Base-by-base conservation (phyloP, 768 basidiomycete genomes). In the Mycena galericulata region DNA sequence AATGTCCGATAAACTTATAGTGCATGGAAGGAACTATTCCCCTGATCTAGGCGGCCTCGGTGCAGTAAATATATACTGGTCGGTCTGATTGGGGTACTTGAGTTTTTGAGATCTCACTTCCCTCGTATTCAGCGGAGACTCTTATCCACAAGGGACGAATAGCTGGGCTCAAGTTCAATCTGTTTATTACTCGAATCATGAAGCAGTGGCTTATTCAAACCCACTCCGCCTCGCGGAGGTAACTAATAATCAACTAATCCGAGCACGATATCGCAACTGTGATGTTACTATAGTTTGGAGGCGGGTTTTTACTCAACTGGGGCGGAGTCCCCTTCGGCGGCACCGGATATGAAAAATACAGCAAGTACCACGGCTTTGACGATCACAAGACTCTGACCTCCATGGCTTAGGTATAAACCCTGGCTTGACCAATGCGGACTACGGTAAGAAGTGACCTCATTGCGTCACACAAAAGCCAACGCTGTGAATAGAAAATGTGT, bases 191-290 rank as follows among this genome's bases (percentile, higher is more conserved):
- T 84, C 84, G 14, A 77, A 77, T 29, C 85, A 86, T 62, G 70
- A 80, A 57, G 80, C 80, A 2, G 81, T 79, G 17, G 85, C 84
- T 12, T 83, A 80, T 6, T 84, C 73, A 50, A 82, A 84, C 68
- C 86, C 85, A n/a, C 80, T 86, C 32, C 86, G 86, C 71, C 79
- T 86, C 17, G 85, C 85, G 24, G 86, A 86, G 76, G 85, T 85
- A 50, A 65, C n/a, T n/a, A n/a, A n/a, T n/a, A n/a, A 67, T 65
- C n/a, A 27, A 40, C 43, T 29, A 41, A 32, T 40, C 22, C 46
- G 47, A 40, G 11, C 45, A 27, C 36, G n/a, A 8, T 24, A 62
- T 26, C 38, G 11, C 32, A 22, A 32, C 26, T 24, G 11, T 45
- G 27, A n/a, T 58, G 24, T 65, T 4, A 22, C 24, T 11, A 30